phyloP scores from a whole-genome alignment of 495 filamentous ascomycete species.

The Letharia lupina region DNA sequence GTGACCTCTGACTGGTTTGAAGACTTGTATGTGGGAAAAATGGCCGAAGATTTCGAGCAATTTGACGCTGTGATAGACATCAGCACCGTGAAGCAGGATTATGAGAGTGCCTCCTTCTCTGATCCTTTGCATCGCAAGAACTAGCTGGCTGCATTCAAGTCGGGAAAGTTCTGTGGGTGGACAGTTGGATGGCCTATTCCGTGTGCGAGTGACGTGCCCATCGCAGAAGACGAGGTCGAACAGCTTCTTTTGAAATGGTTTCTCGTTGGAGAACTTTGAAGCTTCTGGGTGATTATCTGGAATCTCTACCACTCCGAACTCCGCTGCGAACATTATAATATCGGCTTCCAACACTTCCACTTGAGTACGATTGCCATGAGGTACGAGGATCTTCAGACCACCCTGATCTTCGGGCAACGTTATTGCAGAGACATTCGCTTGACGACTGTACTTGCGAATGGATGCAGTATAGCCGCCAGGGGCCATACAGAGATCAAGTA shows the following conservation, averaged over 20 bases:
- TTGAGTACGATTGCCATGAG: neutral
- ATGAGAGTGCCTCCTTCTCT: slow-evolving; percentile 35
- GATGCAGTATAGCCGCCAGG: slow-evolving; percentile 44
- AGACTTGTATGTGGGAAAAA: slow-evolving; percentile 39
- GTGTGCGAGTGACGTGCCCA: slow-evolving; percentile 45
- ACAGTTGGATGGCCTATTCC: slow-evolving; percentile 31
- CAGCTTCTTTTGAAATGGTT: slow-evolving; percentile 20
- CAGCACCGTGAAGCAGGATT: slow-evolving; percentile 39
- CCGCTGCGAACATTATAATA: slow-evolving; percentile 46
- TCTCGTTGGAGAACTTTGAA: slow-evolving; percentile 31
- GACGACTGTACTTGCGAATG: slow-evolving; percentile 32
- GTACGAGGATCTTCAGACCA: slow-evolving; percentile 38
- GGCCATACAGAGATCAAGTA: slow-evolving; percentile 50
- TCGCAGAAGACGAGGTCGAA: slow-evolving; percentile 53
- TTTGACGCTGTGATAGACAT: slow-evolving; percentile 31
- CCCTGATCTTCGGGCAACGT: slow-evolving; percentile 36
- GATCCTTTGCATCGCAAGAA: slow-evolving; percentile 38
- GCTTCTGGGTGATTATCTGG: slow-evolving; percentile 39
- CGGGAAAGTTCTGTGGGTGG: slow-evolving; percentile 34
- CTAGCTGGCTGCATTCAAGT: slow-evolving; percentile 35
- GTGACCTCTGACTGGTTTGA: slow-evolving; percentile 41
- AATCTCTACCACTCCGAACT: slow-evolving; percentile 40
- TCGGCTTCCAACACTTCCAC: slow-evolving; percentile 35
- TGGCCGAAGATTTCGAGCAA: slow-evolving; percentile 36
- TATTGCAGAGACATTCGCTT: slow-evolving; percentile 34